Evolutionary conservation across 306 rosid species (phyloP), one percentile per base, ranked within the genome.

Genomic region (Glycine tomentella): DNA sequence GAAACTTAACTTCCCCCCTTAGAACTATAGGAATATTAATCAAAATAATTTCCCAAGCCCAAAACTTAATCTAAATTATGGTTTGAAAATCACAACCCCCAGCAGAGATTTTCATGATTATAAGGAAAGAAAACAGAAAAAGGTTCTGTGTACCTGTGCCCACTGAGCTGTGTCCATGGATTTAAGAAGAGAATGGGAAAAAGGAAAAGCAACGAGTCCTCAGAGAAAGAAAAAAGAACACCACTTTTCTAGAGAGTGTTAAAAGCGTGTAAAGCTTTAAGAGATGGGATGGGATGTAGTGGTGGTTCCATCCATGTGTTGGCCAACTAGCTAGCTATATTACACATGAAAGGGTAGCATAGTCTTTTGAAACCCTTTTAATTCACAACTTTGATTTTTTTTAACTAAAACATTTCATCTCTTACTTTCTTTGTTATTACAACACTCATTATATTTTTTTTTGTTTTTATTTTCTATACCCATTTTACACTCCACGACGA

Each of bases 141-240:
- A 79, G 75, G 8, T 76, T 84, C 53, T 84, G 73, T 50, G 25
- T 95, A 95, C 99, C 98, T 95, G 97, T 90, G 99, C 94, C 97
- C 98, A 93, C 91, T 90, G 97, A 90, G 96, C 72, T 81, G 96
- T 89, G 87, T 93, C 99, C 99, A 95, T 95, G 91, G 94, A 85
- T 84, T 87, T 86, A 71, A 81, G 85, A 74, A 56, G 82, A 81
- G 81, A 80, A 72, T 81, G 81, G 87, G 80, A 83, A 80, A 87
- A 82, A 49, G 85, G 74, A 85, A 91, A 90, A 76, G 90, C 86
- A 83, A 79, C 81, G 85, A 90, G 90, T 88, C 89, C 84, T 89
- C 7, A 55, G 85, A 84, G 31, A 84, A 88, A 84, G 83, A 83
- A 83, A 89, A 84, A 89, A 84, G 79, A 40, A 66, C 86, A 80